phyloP scores from a whole-genome alignment of 108 stramenopile genomes.

The Tribonema minus region DNA sequence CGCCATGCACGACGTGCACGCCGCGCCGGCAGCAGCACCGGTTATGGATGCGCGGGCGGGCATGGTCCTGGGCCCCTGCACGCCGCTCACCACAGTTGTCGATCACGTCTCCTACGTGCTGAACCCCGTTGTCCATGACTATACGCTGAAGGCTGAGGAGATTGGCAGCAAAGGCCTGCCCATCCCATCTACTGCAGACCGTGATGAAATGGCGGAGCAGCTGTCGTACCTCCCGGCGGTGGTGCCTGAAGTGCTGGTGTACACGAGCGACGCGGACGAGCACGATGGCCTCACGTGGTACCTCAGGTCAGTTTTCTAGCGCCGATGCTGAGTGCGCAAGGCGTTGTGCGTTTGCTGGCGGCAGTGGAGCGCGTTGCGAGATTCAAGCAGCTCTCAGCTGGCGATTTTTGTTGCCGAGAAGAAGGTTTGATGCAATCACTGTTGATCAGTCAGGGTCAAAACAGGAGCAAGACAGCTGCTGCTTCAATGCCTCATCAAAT shows the following conservation, averaged over 20 bases:
- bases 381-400: not conserved
- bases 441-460: no score
- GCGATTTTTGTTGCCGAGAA: not conserved
- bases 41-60: no score
- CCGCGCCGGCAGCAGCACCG: not conserved
- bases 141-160: not conserved
- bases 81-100: not conserved
- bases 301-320: constrained; percentile 24
- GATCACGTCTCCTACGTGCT: not conserved
- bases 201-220: not conserved
- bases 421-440: not conserved
- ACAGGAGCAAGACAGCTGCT: no score
- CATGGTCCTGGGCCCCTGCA: no score
- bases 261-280: constrained; percentile 17
- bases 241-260: constrained; percentile 6
- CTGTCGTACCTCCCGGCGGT: constrained; percentile 14
- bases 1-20: constrained; percentile 29
- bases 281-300: constrained; percentile 41
- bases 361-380: not conserved
- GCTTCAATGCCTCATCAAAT: no score
- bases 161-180: not conserved
- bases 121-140: not conserved
- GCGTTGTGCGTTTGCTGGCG: no score
- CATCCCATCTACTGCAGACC: not conserved
- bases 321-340: no score